phyloP scores from a whole-genome alignment of 116 monocot species.

The Thalassia testudinum region DNA sequence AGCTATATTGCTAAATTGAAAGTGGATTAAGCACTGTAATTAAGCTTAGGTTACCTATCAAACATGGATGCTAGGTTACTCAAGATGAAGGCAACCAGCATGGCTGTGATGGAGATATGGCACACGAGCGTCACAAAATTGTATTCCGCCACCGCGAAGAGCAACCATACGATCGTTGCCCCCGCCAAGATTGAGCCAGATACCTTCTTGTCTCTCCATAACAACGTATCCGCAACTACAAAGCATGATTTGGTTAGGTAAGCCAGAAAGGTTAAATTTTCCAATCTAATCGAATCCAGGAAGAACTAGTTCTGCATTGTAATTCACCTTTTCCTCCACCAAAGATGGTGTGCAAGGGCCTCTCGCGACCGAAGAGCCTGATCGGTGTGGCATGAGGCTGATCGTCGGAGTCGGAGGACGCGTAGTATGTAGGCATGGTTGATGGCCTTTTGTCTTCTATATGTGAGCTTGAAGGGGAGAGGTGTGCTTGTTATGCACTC shows the following conservation, averaged over 20 bases:
- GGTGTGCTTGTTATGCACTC: too few species aligned
- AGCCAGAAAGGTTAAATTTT: background rate
- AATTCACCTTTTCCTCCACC: conserved; percentile 51
- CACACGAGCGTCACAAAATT: conserved; percentile 58
- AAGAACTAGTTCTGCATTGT: background rate
- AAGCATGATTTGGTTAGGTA: background rate
- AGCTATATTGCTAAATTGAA: too few species aligned
- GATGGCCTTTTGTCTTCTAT: background rate
- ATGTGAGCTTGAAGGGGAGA: too few species aligned
- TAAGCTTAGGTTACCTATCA: conserved; percentile 20
- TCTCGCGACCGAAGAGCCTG: conserved; percentile 31
- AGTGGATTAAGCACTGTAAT: too few species aligned
- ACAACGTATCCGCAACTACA: conserved; percentile 54
- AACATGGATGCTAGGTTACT: conserved; percentile 45
- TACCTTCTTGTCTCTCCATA: conserved; percentile 66
- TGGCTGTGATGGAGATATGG: conserved; percentile 39
- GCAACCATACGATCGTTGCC: conserved; percentile 47
- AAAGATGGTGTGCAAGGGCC: conserved; percentile 28
- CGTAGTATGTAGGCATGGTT: conserved; percentile 4
- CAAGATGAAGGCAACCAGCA: conserved; percentile 73
- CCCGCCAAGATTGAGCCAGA: conserved; percentile 47
- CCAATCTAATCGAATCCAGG: background rate
- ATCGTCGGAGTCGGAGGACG: conserved; percentile 13
- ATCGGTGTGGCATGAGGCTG: background rate
- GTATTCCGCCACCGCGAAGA: conserved; percentile 80